phyloP scores from a whole-genome alignment of 2,329 filamentous ascomycete genomes.

The Pseudogymnoascus sp. region DNA sequence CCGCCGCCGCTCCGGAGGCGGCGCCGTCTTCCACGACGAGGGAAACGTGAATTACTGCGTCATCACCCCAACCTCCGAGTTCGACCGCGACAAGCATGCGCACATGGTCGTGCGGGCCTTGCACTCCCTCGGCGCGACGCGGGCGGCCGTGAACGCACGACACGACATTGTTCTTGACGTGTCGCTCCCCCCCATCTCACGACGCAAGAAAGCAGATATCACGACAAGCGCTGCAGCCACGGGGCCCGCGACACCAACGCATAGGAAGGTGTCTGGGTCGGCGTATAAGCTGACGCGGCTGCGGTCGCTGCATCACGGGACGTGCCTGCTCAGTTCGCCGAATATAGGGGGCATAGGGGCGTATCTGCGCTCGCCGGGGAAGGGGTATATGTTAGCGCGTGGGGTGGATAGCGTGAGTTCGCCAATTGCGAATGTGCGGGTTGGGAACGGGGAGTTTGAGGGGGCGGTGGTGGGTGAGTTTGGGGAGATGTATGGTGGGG shows the following conservation, averaged over 20 bases:
- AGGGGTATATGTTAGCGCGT: slow-evolving; percentile 66
- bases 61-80: slow-evolving; percentile 67
- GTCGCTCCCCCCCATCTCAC: slow-evolving; percentile 22
- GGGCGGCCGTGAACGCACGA: slow-evolving; percentile 72
- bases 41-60: slow-evolving; percentile 96
- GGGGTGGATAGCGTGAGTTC: slow-evolving; percentile 91
- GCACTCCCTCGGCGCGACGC: slow-evolving; percentile 46
- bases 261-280: slow-evolving; percentile 82
- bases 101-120: slow-evolving; percentile 89
- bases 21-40: slow-evolving; percentile 85
- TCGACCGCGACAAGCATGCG: slow-evolving; percentile 81
- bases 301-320: slow-evolving; percentile 85
- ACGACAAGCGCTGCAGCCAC: neutral
- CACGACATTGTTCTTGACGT: slow-evolving; percentile 83
- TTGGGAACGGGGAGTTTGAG: slow-evolving; percentile 43
- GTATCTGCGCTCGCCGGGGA: slow-evolving; percentile 71
- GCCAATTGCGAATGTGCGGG: slow-evolving; percentile 68
- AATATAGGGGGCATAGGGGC: slow-evolving; percentile 62
- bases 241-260: slow-evolving; percentile 19
- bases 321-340: slow-evolving; percentile 71
- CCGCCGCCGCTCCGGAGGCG: slow-evolving; percentile 78
- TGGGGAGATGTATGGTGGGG: slow-evolving; percentile 51
- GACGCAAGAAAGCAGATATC: neutral
- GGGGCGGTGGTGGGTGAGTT: slow-evolving; percentile 60
- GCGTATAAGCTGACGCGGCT: slow-evolving; percentile 85